Evolutionary conservation across 1,139 yeast species (phyloP).

Genomic region (Geotrichum citri-aurantii): DNA sequence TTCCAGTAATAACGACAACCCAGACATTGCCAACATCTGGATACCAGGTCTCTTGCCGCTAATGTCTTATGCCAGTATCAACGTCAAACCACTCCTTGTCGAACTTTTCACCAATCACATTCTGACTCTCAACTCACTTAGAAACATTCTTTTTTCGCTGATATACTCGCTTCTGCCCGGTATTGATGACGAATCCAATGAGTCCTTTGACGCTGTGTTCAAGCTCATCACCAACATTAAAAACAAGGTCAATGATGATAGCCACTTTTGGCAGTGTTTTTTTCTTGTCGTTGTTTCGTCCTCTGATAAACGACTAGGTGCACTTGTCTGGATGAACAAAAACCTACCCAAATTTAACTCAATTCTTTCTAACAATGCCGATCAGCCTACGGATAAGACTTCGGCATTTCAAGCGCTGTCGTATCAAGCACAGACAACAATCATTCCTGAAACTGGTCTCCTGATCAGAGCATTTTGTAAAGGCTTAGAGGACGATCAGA

Average conservation of each 20-base stretch:
- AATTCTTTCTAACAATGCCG: slow-evolving; percentile 15
- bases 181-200: slow-evolving; percentile 86
- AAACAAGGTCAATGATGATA: slow-evolving; percentile 54
- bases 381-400: slow-evolving; percentile 16
- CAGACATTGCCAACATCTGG: slow-evolving; percentile 50
- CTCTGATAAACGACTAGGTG: slow-evolving; percentile 77
- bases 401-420: slow-evolving; percentile 32
- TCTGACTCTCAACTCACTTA: slow-evolving; percentile 49
- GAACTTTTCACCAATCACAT: slow-evolving; percentile 54
- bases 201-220: slow-evolving; percentile 60
- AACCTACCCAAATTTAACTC: slow-evolving; percentile 54
- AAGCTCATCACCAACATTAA: slow-evolving; percentile 57
- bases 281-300: slow-evolving; percentile 71
- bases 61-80: slow-evolving; percentile 80
- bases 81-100: slow-evolving; percentile 72
- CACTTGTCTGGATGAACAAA: slow-evolving; percentile 66
- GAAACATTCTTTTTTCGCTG: slow-evolving; percentile 59
- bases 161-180: slow-evolving; percentile 76
- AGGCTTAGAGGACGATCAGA: slow-evolving; percentile 56
- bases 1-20: neutral
- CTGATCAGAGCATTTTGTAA: slow-evolving; percentile 65
- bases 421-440: slow-evolving; percentile 54
- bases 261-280: slow-evolving; percentile 80
- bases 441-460: slow-evolving; percentile 74
- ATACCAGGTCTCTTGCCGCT: slow-evolving; percentile 84